phyloP scores from a whole-genome alignment of 768 basidiomycete species.

The Termitomyces bulborhizus region DNA sequence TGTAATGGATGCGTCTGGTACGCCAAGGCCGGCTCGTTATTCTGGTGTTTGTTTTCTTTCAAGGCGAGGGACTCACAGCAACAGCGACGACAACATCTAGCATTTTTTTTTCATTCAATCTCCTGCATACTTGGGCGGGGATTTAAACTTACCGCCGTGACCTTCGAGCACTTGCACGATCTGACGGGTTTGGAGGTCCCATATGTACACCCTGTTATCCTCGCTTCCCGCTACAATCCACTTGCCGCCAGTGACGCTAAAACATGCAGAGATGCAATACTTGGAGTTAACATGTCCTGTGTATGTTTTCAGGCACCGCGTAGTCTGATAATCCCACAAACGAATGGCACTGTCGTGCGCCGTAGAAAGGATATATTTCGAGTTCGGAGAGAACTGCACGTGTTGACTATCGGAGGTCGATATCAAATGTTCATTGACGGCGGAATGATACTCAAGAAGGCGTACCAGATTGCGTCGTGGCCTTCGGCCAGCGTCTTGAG shows the following conservation, averaged over 20 bases:
- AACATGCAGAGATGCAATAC: conserved; percentile 80
- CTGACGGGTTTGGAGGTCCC: conserved; percentile 87
- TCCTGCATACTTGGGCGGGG: neutral
- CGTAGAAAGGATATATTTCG: conserved; percentile 89
- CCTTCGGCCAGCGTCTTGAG: conserved; percentile 94
- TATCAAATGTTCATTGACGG: neutral
- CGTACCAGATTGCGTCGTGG: conserved; percentile 75
- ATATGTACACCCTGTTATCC: conserved; percentile 83
- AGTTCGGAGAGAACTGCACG: conserved; percentile 93
- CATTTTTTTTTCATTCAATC: neutral
- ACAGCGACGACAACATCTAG: conserved; percentile 76
- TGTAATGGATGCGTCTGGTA: conserved; percentile 75
- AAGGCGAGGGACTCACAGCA: conserved; percentile 40
- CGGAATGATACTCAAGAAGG: neutral
- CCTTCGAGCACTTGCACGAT: conserved; percentile 76
- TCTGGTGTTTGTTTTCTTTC: neutral
- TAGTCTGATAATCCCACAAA: conserved; percentile 92
- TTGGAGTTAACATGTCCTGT: conserved; percentile 76
- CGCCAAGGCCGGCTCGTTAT: conserved; percentile 5
- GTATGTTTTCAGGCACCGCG: conserved; percentile 88
- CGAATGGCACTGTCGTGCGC: conserved; percentile 92
- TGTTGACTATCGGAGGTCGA: conserved; percentile 54
- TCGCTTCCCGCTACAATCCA: conserved; percentile 93
- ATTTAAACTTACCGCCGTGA: conserved; percentile 50
- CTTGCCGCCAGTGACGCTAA: conserved; percentile 78